Conservation (phyloP, 2,329 filamentous ascomycete species). For the Parascedosporium putredinis region DNA sequence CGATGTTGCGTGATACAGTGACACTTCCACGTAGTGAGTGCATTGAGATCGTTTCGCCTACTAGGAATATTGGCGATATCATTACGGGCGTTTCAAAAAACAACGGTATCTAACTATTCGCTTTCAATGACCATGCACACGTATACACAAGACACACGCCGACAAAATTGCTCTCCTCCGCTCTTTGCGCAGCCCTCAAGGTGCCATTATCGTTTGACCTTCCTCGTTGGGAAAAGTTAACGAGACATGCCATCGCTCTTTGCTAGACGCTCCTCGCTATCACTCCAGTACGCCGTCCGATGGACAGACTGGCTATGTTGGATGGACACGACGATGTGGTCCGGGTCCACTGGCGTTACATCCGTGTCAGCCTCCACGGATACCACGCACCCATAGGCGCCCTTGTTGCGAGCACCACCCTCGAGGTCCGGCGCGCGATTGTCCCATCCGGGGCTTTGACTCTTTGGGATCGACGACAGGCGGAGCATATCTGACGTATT, state of each 20-base stretch:
- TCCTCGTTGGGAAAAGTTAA: too few species aligned
- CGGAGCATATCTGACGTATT: neutral
- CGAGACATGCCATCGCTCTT: neutral
- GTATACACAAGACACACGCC: too few species aligned
- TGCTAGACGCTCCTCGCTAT: constrained; percentile 5
- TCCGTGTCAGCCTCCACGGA: neutral
- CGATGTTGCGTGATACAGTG: too few species aligned
- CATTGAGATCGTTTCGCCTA: too few species aligned
- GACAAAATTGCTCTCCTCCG: too few species aligned
- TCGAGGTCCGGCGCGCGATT: neutral
- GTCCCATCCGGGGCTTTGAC: neutral
- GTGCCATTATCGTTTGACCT: too few species aligned
- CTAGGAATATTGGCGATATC: too few species aligned
- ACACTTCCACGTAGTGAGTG: too few species aligned
- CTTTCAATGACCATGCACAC: too few species aligned
- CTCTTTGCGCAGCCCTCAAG: too few species aligned
- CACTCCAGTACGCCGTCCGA: neutral
- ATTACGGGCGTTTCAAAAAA: too few species aligned
- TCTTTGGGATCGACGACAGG: neutral
- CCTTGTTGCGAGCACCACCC: neutral
- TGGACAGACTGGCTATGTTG: constrained; percentile 1
- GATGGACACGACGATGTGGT: neutral
- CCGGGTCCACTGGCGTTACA: neutral
- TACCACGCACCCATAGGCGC: neutral
- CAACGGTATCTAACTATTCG: too few species aligned